Evolutionary conservation across 306 rosid species (phyloP), one percentile per base, ranked within the genome.

Genomic region (Corylus avellana): DNA sequence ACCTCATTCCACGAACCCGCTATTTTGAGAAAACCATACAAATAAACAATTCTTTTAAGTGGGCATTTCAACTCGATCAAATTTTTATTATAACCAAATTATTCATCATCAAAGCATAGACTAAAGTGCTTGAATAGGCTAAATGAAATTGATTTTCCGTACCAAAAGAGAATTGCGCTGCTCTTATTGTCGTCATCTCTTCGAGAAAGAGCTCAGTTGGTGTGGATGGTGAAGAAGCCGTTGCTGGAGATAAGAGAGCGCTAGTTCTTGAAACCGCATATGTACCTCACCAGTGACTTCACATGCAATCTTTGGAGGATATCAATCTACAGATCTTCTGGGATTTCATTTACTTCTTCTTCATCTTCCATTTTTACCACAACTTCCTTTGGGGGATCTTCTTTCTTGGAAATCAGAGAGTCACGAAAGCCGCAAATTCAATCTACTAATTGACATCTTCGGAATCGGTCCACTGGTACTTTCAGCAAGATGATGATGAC

Each of bases 301-400:
- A 53, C 48, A 16, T 74, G 83, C 2, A 79, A 58, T 47, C 72
- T 42, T 4, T 29, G 8, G 68, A 79, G 83, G 67, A 79, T 73
- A 37, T 73, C n/a, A 48, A 32, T 1, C 4, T 2, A 29, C 2
- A 1, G 32, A 29, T 29, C 20, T 51, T 63, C 78, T 35, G 74
- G 83, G 12, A 79, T 64, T 5, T 10, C 42, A 0, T 12, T 35
- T 16, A 25, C 44, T 35, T 35, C 70, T 37, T 29, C 32, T 29
- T 29, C 14, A 1, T 29, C 32, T 29, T 29, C 32, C 53, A 8
- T 12, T 8, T 48, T 48, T 13, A 48, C 53, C 13, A 47, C 50
- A 47, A 7, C 12, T 7, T 47, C 53, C 2, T 48, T 12, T 1
- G 53, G 53, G 53, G 1, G 53, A 48, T 48, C 53, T 10, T 48